Percentiles rank a stretch among this genome's conserved stretches.
Evolutionary conservation across 2,329 filamentous ascomycete species (phyloP).

Genomic region (Phoma herbarum): DNA sequence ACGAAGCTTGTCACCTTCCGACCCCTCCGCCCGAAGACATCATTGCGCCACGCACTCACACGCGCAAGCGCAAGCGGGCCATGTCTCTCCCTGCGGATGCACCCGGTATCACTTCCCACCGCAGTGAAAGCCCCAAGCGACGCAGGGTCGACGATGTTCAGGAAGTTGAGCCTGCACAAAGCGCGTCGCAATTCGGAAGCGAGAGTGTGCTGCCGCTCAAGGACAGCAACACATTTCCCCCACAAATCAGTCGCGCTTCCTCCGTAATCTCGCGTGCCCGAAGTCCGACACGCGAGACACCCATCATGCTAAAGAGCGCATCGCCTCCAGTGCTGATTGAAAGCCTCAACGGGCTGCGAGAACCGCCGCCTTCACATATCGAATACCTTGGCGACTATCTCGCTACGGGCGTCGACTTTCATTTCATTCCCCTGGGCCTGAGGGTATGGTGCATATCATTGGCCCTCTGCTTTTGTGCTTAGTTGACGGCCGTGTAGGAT

Average conservation of each 20-base stretch:
- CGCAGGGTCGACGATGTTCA: constrained; percentile 22
- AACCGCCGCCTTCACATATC: constrained; percentile 21
- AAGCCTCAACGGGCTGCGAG: constrained; percentile 17
- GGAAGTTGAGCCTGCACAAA: constrained; percentile 25
- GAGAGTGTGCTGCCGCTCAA: constrained; percentile 21
- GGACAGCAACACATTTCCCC: constrained; percentile 24
- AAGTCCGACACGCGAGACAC: constrained; percentile 27
- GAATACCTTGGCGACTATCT: constrained; percentile 26
- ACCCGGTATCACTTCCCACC: constrained; percentile 16
- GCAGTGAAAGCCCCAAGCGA: constrained; percentile 25
- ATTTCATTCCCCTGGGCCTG: constrained; percentile 28
- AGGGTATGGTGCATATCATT: constrained; percentile 18
- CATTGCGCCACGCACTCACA: constrained; percentile 12
- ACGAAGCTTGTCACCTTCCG: no score
- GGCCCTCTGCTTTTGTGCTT: constrained; percentile 4
- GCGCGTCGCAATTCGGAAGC: constrained; percentile 27
- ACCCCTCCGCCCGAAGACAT: neutral
- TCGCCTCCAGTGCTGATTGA: constrained; percentile 24
- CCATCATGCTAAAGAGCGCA: constrained; percentile 25
- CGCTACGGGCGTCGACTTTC: constrained; percentile 24
- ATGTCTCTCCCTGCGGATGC: constrained; percentile 21
- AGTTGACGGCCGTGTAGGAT: constrained; percentile 13
- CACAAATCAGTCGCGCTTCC: constrained; percentile 24
- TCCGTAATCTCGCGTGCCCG: constrained; percentile 22
- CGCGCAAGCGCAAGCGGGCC: constrained; percentile 26